Percentiles rank a stretch among this genome's conserved stretches.
Conservation (phyloP, 2,329 filamentous ascomycete species). For the Aspergillus novoparasiticus region DNA sequence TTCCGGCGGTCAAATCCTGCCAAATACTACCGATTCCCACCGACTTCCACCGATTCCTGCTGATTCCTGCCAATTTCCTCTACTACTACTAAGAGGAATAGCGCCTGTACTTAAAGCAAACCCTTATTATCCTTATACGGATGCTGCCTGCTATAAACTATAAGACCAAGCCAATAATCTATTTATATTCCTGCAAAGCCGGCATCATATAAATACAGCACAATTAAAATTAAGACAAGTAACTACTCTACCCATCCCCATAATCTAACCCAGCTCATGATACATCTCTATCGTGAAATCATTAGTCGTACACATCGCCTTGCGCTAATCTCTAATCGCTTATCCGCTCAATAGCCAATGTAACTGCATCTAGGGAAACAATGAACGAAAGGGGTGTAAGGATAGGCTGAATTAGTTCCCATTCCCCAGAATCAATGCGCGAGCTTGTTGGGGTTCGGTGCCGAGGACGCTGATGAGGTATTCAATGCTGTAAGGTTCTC, state of each 20-base stretch:
- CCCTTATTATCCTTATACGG: too few relatives aligned
- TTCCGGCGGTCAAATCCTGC: too few relatives aligned
- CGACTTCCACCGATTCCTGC: too few relatives aligned
- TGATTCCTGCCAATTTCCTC: too few relatives aligned
- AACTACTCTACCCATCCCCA: constrained; percentile 4
- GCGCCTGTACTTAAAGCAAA: too few relatives aligned
- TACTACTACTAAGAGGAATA: too few relatives aligned
- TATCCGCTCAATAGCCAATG: background rate
- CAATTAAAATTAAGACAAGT: background rate
- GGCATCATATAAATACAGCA: background rate
- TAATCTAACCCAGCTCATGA: constrained; percentile 10
- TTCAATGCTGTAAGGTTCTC: constrained; percentile 54
- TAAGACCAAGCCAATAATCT: too few relatives aligned
- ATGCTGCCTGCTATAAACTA: accelerated
- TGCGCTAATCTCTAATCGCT: background rate
- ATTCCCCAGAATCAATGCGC: constrained; percentile 42
- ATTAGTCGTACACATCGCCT: constrained; percentile 37
- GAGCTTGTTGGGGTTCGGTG: constrained; percentile 56
- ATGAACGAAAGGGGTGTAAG: constrained; percentile 5
- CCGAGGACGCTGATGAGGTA: constrained; percentile 67
- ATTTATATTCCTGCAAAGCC: background rate
- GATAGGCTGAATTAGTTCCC: constrained; percentile 15
- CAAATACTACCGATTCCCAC: too few relatives aligned
- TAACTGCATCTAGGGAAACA: constrained; percentile 1
- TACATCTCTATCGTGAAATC: constrained; percentile 44